Evolutionary conservation across 768 basidiomycete genomes (phyloP), one percentile per base, ranked within the genome.

Genomic region (Agaricus blazei): DNA sequence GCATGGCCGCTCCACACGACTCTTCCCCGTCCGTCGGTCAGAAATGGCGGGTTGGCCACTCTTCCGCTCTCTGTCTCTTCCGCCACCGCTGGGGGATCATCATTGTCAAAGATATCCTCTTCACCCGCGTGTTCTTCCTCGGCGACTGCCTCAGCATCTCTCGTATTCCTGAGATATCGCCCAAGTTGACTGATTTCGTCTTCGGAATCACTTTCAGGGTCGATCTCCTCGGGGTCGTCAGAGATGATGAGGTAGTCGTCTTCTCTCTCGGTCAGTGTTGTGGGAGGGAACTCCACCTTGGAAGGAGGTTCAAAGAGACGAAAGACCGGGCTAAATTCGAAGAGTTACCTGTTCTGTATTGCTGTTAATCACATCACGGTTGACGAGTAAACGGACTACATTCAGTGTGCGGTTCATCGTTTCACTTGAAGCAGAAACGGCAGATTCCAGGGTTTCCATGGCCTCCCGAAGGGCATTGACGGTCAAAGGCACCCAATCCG

Each of bases 21-120:
- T 53, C 83, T 72, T 8, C 84, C 84, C 45, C 84, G 74, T 27
- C 84, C 84, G 64, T 86, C 84, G 12, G 84, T 85, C 56, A 82
- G 71, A 61, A 85, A 85, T 6, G 79, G 76, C 29, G 82, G 80
- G 28, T 76, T 73, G 15, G 60, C 51, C 48, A 41, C 56, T 45
- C 46, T 44, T 27, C 46, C 36, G 26, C 34, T 40, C 11, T 53
- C 58, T 12, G 48, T 41, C 9, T 56, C 56, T 15, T 53, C 58
- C 9, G 31, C 55, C 9, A 26, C 31, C 4, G 38, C 26, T 34
- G 38, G 41, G 14, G 3, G 11, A 44, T 49, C 50, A 46, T 45
- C 27, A 28, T 52, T 38, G 41, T 49, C 41, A 5, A 40, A 34
- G 27, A 29, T 12, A 26, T 41, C 46, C 14, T 57, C 48, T 26